These are phyloP conservation scores for Afroboletus lepidellus DNA, from an alignment of 1,284 basidiomycete species.

Conservation along the genomic window DNA sequence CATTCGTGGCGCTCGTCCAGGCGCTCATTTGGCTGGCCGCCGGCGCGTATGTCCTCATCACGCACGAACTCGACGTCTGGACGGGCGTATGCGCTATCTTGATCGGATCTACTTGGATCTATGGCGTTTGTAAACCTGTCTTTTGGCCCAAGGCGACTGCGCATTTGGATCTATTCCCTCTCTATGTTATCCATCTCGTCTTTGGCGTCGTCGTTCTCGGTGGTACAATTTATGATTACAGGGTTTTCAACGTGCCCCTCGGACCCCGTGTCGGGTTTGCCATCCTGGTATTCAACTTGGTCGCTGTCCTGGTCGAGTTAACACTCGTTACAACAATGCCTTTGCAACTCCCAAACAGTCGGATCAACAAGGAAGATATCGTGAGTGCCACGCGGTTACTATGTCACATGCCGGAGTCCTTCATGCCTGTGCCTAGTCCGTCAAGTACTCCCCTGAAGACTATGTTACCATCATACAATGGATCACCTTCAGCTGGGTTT, in stretches of 20 bases:
- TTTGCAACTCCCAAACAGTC: slow-evolving; percentile 41
- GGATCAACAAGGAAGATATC: slow-evolving; percentile 39
- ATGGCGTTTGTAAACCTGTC: slow-evolving; percentile 43
- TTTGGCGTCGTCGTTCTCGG: slow-evolving; percentile 38
- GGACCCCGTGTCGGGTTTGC: slow-evolving; percentile 28
- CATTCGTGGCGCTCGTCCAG: slow-evolving; percentile 44
- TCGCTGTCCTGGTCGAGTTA: slow-evolving; percentile 37
- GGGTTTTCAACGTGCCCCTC: slow-evolving; percentile 32
- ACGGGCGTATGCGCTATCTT: slow-evolving; percentile 33
- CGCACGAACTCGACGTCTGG: slow-evolving; percentile 25
- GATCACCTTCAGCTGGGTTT: slow-evolving; percentile 69
- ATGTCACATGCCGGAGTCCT: neutral
- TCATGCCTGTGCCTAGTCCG: slow-evolving; percentile 33
- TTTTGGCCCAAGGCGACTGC: slow-evolving; percentile 41
- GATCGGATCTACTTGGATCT: slow-evolving; percentile 46
- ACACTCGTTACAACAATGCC: slow-evolving; percentile 42
- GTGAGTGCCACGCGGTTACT: slow-evolving; percentile 28
- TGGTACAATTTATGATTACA: slow-evolving; percentile 39
- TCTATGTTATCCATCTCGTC: slow-evolving; percentile 40
- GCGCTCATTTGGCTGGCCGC: slow-evolving; percentile 44
- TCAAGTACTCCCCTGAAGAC: slow-evolving; percentile 57
- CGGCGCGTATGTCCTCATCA: slow-evolving; percentile 38
- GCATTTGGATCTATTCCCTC: slow-evolving; percentile 44
- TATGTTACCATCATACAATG: slow-evolving; percentile 64
- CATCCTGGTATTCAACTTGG: slow-evolving; percentile 37